phyloP scores from a whole-genome alignment of 345 rosid species.

The Streptanthus diversifolius region DNA sequence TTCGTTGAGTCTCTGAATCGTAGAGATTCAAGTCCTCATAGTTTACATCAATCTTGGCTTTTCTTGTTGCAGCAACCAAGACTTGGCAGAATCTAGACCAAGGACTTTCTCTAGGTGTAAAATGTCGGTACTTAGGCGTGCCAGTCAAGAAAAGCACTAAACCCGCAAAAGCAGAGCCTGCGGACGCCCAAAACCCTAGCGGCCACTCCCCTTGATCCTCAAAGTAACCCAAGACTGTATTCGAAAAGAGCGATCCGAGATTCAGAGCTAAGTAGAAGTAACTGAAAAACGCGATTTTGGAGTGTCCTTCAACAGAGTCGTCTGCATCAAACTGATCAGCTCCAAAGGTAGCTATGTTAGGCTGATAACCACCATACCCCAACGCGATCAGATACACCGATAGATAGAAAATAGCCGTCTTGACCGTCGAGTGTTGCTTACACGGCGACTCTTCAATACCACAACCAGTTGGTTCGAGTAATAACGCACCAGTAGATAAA shows the following conservation, averaged over 20 bases:
- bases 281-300: constrained; percentile 87
- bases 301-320: constrained; percentile 70
- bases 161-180: constrained; percentile 75
- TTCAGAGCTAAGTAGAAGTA: constrained; percentile 90
- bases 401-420: constrained; percentile 54
- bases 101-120: constrained; percentile 76
- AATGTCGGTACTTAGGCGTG: constrained; percentile 73
- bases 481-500: constrained; percentile 46
- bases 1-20: constrained; percentile 34
- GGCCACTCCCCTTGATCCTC: constrained; percentile 87
- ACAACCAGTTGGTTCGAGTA: constrained; percentile 73
- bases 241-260: constrained; percentile 88
- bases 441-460: constrained; percentile 60
- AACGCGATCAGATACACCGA: constrained; percentile 77
- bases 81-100: constrained; percentile 79
- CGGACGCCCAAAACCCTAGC: constrained; percentile 80
- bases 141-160: constrained; percentile 67
- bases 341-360: constrained; percentile 90
- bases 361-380: constrained; percentile 96
- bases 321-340: constrained; percentile 96
- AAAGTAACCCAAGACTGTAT: constrained; percentile 78
- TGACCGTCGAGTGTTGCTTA: constrained; percentile 57
- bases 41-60: constrained; percentile 45
- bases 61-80: constrained; percentile 62
- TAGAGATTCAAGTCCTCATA: constrained; percentile 44